Evolutionary conservation across 495 filamentous ascomycete genomes (phyloP).

Genomic region (Penicillium riverlandense): DNA sequence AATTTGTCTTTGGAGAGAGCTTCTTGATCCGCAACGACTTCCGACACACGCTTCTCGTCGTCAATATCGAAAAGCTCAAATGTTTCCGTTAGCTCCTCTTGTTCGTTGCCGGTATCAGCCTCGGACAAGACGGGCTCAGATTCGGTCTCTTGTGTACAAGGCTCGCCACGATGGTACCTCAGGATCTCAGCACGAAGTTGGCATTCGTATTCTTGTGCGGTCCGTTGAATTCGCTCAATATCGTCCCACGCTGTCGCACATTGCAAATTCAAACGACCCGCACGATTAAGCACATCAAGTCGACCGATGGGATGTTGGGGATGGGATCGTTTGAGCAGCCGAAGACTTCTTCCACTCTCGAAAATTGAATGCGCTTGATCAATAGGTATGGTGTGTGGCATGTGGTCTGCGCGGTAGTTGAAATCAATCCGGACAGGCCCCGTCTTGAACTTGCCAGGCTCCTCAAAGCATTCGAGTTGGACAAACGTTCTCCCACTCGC

Average conservation of each 20-base stretch:
- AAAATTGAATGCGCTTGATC: slow-evolving; percentile 62
- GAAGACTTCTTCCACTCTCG: slow-evolving; percentile 70
- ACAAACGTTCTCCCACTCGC: slow-evolving; percentile 51
- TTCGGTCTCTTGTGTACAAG: neutral
- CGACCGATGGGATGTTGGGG: slow-evolving; percentile 69
- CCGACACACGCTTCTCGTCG: slow-evolving; percentile 14
- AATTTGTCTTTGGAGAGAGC: slow-evolving; percentile 24
- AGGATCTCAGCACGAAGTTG: slow-evolving; percentile 37
- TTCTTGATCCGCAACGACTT: slow-evolving; percentile 15
- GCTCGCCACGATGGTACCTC: slow-evolving; percentile 23
- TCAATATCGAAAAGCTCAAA: slow-evolving; percentile 38
- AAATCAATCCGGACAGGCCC: slow-evolving; percentile 51
- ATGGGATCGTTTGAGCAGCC: slow-evolving; percentile 64
- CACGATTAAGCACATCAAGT: slow-evolving; percentile 32
- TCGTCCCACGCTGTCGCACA: slow-evolving; percentile 75
- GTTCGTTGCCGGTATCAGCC: neutral
- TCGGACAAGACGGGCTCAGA: neutral
- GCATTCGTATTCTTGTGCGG: slow-evolving; percentile 56
- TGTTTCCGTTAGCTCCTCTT: slow-evolving; percentile 11
- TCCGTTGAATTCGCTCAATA: slow-evolving; percentile 54
- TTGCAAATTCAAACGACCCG: slow-evolving; percentile 49
- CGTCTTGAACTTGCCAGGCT: slow-evolving; percentile 45
- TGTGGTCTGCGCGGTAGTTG: slow-evolving; percentile 48
- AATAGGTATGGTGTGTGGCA: slow-evolving; percentile 59
- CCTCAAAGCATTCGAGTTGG: slow-evolving; percentile 42